These are phyloP conservation scores for Elymus sibiricus DNA, from an alignment of 176 grass and related monocot genomes.

Conservation along the genomic window DNA sequence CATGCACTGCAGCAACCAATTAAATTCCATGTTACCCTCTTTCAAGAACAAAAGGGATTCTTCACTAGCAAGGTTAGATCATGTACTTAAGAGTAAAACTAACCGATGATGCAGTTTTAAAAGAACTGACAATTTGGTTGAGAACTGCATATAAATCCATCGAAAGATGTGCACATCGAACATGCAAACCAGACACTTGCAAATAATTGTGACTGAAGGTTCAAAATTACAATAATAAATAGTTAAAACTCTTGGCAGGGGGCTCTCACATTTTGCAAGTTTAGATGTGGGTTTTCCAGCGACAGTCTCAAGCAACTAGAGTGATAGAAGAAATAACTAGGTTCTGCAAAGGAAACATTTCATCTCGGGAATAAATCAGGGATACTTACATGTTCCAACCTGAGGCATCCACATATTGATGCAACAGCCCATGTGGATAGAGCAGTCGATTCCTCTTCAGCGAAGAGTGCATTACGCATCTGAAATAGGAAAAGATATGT, in stretches of 20 bases:
- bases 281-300: not conserved
- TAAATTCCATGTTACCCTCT: not conserved
- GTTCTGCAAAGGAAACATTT: conserved; percentile 20
- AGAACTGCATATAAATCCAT: not conserved
- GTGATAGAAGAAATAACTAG: not conserved
- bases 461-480: conserved; percentile 78
- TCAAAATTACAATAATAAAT: not conserved
- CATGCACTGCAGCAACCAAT: not conserved
- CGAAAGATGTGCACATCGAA: not conserved
- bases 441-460: conserved; percentile 95
- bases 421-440: conserved; percentile 94
- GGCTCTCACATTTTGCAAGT: conserved; percentile 4
- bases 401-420: conserved; percentile 88
- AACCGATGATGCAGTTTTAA: not conserved
- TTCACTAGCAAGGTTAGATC: conserved; percentile 7
- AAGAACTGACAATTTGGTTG: not conserved
- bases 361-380: not conserved
- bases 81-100: not conserved
- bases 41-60: not conserved
- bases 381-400: conserved; percentile 88
- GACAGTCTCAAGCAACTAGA: not conserved
- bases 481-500: conserved; percentile 36
- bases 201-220: not conserved
- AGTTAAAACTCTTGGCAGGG: not conserved
- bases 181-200: not conserved